Evolutionary conservation across 352 stramenopile species (phyloP).

Genomic region (Globisporangium emineosum): DNA sequence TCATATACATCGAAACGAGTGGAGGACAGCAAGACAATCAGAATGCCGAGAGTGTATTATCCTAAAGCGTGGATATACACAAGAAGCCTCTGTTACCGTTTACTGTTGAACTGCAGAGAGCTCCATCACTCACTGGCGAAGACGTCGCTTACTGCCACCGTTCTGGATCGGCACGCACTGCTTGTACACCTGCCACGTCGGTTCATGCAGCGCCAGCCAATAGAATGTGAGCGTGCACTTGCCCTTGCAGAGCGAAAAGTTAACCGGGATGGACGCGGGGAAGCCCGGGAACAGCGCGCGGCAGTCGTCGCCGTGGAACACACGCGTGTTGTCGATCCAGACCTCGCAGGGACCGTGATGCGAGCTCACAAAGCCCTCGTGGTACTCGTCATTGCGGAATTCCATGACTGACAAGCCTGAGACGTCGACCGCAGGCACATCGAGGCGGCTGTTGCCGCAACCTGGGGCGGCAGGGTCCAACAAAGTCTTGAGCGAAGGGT

Average conservation of each 20-base stretch:
- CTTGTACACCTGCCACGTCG: constrained; percentile 25
- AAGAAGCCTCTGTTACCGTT: neutral
- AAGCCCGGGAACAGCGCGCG: constrained; percentile 23
- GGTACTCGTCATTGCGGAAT: constrained; percentile 35
- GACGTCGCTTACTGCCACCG: neutral
- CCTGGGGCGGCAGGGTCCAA: constrained; percentile 23
- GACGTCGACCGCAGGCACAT: constrained; percentile 27
- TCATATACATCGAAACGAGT: no score
- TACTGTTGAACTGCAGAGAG: neutral
- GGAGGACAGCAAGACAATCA: neutral
- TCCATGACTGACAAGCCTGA: constrained; percentile 22
- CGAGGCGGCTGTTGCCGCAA: constrained; percentile 30
- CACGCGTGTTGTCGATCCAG: constrained; percentile 33
- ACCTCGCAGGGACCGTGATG: constrained; percentile 39
- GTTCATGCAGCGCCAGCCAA: constrained; percentile 23
- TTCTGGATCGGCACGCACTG: constrained; percentile 20
- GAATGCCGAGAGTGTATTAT: neutral
- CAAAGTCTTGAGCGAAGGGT: constrained; percentile 22
- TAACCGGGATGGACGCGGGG: constrained; percentile 25
- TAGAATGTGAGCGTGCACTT: constrained; percentile 27
- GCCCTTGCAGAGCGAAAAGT: constrained; percentile 23
- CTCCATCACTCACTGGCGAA: constrained; percentile 7
- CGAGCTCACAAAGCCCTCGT: constrained; percentile 31
- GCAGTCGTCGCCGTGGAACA: constrained; percentile 36
- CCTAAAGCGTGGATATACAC: neutral